These are phyloP conservation scores for Alliaria petiolata DNA, from an alignment of 345 rosid genomes.

Conservation along the genomic window DNA sequence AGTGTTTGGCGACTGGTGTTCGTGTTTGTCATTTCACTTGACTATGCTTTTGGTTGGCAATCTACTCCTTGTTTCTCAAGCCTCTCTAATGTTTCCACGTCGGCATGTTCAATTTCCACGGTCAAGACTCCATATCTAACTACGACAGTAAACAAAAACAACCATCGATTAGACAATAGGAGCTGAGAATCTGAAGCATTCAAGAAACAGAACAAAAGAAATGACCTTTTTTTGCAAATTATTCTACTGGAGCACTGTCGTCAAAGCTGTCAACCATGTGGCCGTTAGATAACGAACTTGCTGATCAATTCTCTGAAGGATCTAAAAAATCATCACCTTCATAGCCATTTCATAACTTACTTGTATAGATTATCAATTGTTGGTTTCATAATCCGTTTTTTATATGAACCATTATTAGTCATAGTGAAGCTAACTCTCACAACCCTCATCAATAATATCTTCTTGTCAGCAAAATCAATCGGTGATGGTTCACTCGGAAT, in stretches of 20 bases:
- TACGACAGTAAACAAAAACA: slow-evolving; percentile 32
- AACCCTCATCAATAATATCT: not conserved
- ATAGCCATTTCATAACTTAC: slow-evolving; percentile 89
- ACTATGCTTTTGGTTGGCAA: slow-evolving; percentile 54
- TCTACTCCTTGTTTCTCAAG: slow-evolving; percentile 91
- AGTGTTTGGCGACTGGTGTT: no score
- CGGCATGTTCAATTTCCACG: slow-evolving; percentile 92
- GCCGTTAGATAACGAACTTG: slow-evolving; percentile 62
- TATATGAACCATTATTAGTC: no score
- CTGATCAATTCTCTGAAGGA: slow-evolving; percentile 81
- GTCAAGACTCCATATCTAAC: slow-evolving; percentile 90
- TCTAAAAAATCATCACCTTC: slow-evolving; percentile 86
- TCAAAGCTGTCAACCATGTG: slow-evolving; percentile 92
- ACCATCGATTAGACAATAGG: not conserved
- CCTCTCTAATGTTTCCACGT: slow-evolving; percentile 79
- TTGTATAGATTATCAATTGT: no score
- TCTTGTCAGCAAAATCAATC: slow-evolving; percentile 12
- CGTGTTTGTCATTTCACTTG: no score
- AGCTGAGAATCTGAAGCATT: not conserved
- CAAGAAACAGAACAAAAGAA: not conserved
- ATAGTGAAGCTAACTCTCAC: not conserved
- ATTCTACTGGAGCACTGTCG: slow-evolving; percentile 63
- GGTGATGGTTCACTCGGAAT: not conserved
- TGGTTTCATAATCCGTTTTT: no score
- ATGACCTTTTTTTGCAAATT: slow-evolving; percentile 82